Percentiles rank a stretch among this genome's conserved stretches.
Conservation (phyloP, 306 rosid species). For the Quercus suber region DNA sequence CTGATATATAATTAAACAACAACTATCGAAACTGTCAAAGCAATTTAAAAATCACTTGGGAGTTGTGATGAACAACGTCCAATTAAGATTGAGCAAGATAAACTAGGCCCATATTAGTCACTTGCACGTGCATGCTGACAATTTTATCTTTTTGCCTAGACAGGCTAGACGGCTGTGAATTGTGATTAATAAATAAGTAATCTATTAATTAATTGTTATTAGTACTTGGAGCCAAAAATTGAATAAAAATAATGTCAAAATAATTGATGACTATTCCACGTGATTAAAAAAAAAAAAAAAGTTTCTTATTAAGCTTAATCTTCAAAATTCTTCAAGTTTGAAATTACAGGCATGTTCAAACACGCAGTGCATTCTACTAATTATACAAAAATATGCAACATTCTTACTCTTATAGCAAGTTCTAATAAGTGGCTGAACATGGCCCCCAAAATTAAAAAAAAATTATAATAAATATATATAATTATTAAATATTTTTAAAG, state of each 20-base stretch:
- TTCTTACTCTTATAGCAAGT: too few species aligned
- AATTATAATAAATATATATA: too few species aligned
- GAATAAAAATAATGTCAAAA: neutral
- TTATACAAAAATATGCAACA: too few species aligned
- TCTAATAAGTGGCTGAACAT: too few species aligned
- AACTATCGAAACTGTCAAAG: too few species aligned
- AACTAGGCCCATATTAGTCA: neutral
- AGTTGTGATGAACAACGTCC: neutral
- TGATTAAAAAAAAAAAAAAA: neutral
- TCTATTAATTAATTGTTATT: neutral
- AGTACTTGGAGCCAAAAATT: neutral
- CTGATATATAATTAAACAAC: too few species aligned
- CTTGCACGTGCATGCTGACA: neutral
- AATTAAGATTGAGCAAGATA: neutral
- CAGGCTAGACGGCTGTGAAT: too few species aligned
- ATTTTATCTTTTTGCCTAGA: too few species aligned
- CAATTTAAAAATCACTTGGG: too few species aligned
- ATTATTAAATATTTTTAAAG: too few species aligned
- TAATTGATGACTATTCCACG: neutral
- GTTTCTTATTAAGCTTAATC: neutral
- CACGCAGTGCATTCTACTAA: too few species aligned
- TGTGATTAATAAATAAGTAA: neutral
- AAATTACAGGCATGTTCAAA: neutral
- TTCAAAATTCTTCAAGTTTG: neutral
- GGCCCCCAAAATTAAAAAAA: too few species aligned